A percentile compares a stretch with the other conserved stretches of the same genome.
Conservation (phyloP, 306 rosid species). For the Aeschynomene evenia region DNA sequence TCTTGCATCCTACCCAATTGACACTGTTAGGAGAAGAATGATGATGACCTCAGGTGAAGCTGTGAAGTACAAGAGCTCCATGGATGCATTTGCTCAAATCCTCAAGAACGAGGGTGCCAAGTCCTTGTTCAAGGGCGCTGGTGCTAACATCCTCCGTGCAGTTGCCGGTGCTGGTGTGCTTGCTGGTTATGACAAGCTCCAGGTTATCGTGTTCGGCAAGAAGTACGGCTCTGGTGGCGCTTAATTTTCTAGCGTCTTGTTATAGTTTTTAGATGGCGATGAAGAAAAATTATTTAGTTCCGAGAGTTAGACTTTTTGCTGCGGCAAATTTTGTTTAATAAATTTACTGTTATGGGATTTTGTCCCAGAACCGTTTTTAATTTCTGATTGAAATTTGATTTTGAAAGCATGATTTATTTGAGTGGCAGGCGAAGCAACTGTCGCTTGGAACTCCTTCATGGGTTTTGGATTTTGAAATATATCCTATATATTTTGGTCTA, state of each 20-base stretch:
- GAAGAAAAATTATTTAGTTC: conserved; percentile 59
- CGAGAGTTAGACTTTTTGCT: conserved; percentile 45
- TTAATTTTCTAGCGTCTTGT: conserved; percentile 24
- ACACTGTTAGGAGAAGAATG: conserved; percentile 97
- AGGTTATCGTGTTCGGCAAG: conserved; percentile 77
- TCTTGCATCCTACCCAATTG: conserved; percentile 89
- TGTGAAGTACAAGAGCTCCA: conserved; percentile 80
- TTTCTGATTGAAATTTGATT: conserved; percentile 35
- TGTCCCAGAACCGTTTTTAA: conserved; percentile 49
- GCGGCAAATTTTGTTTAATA: conserved; percentile 75
- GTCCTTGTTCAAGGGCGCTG: conserved; percentile 94
- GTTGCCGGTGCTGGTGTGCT: conserved; percentile 98
- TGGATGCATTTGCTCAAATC: conserved; percentile 73
- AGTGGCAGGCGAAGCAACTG: conserved; percentile 42
- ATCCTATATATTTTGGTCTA: neutral
- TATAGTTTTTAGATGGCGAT: conserved; percentile 69
- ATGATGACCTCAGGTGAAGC: conserved; percentile 99
- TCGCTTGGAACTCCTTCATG: conserved; percentile 36
- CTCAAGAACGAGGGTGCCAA: conserved; percentile 84
- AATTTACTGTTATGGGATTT: conserved; percentile 61
- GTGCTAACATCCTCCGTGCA: conserved; percentile 89
- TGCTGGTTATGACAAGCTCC: conserved; percentile 86
- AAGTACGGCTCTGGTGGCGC: conserved; percentile 84
- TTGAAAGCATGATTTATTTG: conserved; percentile 43
- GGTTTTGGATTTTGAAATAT: conserved; percentile 21